Evolutionary conservation across 495 filamentous ascomycete species (phyloP), one percentile per base, ranked within the genome.

Genomic region (Podospora comata): DNA sequence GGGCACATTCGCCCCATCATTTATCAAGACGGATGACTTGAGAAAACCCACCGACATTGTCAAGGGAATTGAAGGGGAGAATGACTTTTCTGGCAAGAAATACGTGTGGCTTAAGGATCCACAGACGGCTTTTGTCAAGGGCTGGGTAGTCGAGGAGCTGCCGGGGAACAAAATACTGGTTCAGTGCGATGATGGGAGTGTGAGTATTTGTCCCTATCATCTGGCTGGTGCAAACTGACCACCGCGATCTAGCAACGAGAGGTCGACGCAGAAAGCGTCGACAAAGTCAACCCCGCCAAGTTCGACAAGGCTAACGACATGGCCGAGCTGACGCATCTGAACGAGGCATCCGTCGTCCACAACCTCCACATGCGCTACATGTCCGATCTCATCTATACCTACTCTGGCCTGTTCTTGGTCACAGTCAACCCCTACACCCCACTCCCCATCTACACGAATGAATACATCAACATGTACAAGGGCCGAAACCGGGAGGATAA

Each of bases 221-320:
- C 39, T 48, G 15, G 15, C 39, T 6, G 39, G 39, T 48, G 23
- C 32, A 5, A 6, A 0, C 4, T 32, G 64, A 11, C 60, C 72
- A 59, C 68, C 13, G 26, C 23, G 63, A 70, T 80, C 19, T 71
- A 96, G 90, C 93, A 97, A 87, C 91, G 92, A 59, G 90, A 92
- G 75, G 89, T 95, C 39, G 88, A 94, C 70, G 79, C 85, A 23
- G 92, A 97, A 70, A 89, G 86, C 67, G 93, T 97, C 61, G 96
- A 99, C 83, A 97, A 97, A 79, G 96, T 98, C 80, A 99, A 99
- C 79, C 96, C 96, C 27, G 96, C 92, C 65, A 99, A 99, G 75
- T 99, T 99, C 76, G 96, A 99, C 84, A 97, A 95, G 78, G 94
- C 95, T 6, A 91, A 97, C 80, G 96, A 99, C 76, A 99, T 99